Evolutionary conservation across 352 stramenopile genomes (phyloP), one percentile per base, ranked within the genome.

Genomic region (Pythium grandisporangium): DNA sequence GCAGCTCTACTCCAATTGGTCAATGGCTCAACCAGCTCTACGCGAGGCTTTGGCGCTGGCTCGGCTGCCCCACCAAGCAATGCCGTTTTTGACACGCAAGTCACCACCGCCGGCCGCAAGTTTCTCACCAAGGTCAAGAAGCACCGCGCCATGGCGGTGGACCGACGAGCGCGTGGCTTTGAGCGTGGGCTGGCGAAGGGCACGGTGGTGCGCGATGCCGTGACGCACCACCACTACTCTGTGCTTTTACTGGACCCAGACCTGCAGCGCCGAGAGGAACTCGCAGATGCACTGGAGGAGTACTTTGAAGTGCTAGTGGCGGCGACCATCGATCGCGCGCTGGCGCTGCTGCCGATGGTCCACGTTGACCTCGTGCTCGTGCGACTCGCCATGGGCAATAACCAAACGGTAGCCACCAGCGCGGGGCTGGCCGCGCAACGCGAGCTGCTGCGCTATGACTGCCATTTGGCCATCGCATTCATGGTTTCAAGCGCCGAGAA

Each of bases 31-130:
- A n/a, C n/a, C n/a, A n/a, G n/a, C n/a, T n/a, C n/a, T n/a, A n/a
- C n/a, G n/a, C n/a, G n/a, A n/a, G n/a, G n/a, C n/a, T n/a, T n/a
- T n/a, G n/a, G n/a, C n/a, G n/a, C n/a, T n/a, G n/a, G n/a, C n/a
- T n/a, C 37, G 1, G 17, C 26, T 5, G 43, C 35, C 1, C 23
- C 39, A 5, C 71, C 75, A 1, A 84, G 70, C 56, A 70, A 88
- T 38, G 75, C 70, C 19, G 84, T 88, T 45, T 88, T 84, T 53
- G 85, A 88, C 48, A 83, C 71, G 12, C 74, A 88, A 43, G 81
- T 88, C 49, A 84, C 71, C 24, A 79, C 67, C 0, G 71, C 75
- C 0, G 70, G 75, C 0, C 70, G 70, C 10, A 67, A 62, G 26
- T 84, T 88, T 33, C 50, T 85, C 42, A 68, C 58, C 13, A 88